Evolutionary conservation across 169 alveolate genomes (phyloP).

Genomic region (Amoebophrya sp.): DNA sequence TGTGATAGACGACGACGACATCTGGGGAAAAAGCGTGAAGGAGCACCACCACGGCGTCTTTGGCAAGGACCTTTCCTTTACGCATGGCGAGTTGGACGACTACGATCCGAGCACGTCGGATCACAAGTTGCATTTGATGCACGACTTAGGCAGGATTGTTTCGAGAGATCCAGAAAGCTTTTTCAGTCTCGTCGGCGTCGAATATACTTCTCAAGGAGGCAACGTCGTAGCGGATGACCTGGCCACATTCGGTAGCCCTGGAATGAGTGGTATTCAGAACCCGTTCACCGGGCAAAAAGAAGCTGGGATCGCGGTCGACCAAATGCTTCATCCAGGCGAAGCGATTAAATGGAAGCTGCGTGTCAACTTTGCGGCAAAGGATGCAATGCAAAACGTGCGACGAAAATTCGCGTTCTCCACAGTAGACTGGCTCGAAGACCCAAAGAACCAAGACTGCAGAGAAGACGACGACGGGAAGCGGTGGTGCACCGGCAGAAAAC

Average conservation of each 20-base stretch:
- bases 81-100: not conserved
- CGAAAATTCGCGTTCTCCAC: not conserved
- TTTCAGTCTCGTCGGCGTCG: not conserved
- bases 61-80: not conserved
- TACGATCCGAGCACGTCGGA: not conserved
- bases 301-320: not conserved
- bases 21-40: not conserved
- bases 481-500: not conserved
- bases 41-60: not conserved
- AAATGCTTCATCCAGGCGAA: not conserved
- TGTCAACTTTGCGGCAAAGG: not conserved
- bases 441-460: not conserved
- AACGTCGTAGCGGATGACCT: not conserved
- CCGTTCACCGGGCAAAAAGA: not conserved
- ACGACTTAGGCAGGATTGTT: not conserved
- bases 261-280: not conserved
- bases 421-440: not conserved
- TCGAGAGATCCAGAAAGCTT: too few species aligned
- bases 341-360: not conserved
- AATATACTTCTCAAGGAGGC: not conserved
- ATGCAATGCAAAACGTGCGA: not conserved
- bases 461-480: not conserved
- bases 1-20: not conserved
- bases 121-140: not conserved
- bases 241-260: not conserved